A percentile compares a stretch with the other conserved stretches of the same genome.
Conservation (phyloP, 1,284 basidiomycete species). For the Malassezia nana region DNA sequence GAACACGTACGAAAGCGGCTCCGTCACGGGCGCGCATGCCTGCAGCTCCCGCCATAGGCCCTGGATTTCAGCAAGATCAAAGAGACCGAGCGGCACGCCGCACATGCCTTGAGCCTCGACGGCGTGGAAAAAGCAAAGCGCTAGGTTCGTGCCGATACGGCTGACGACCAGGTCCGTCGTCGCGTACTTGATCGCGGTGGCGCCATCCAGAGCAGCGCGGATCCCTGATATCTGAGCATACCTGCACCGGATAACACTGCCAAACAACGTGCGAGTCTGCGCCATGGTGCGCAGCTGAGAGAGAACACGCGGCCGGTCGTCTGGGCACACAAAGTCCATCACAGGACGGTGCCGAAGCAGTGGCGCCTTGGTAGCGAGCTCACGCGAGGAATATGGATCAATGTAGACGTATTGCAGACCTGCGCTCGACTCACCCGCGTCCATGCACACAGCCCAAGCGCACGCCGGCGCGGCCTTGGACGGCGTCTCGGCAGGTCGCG, state of each 20-base stretch:
- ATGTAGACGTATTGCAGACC: conserved; percentile 53
- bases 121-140: conserved; percentile 90
- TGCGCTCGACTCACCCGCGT: too few species aligned
- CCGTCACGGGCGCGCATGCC: background rate
- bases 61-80: background rate
- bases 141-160: conserved; percentile 79
- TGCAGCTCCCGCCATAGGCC: conserved; percentile 1
- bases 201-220: conserved; percentile 50
- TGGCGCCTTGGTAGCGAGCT: conserved; percentile 64
- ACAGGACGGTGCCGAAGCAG: conserved; percentile 65
- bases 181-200: conserved; percentile 62
- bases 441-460: background rate
- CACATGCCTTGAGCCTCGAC: conserved; percentile 56
- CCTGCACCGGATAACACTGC: conserved; percentile 72
- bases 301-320: conserved; percentile 56
- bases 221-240: conserved; percentile 51
- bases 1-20: conserved; percentile 56
- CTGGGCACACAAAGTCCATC: conserved; percentile 78
- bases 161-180: conserved; percentile 86
- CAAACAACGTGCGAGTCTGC: conserved; percentile 69
- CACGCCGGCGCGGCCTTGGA: background rate
- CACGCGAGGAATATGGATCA: conserved; percentile 69
- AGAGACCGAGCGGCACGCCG: conserved; percentile 57
- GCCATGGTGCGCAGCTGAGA: conserved; percentile 67
- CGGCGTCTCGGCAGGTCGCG: background rate